Evolutionary conservation across 352 stramenopile genomes (phyloP), one percentile per base, ranked within the genome.

Genomic region (Globisporangium orthogonon): DNA sequence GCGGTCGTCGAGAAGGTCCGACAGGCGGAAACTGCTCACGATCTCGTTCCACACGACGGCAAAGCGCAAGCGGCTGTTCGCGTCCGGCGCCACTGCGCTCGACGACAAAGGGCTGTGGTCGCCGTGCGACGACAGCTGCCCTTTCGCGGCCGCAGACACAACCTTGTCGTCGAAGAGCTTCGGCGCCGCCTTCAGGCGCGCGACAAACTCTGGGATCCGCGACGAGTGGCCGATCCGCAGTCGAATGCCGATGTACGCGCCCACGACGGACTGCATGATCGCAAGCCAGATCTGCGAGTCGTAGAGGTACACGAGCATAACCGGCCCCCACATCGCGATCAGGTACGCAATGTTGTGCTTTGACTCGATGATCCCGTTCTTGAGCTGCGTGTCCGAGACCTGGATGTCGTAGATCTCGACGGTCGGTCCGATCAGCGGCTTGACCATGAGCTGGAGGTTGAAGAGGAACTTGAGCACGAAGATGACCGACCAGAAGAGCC

Each of bases 361-460:
- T 23, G 77, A 86, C 52, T 89, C 71, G 39, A 91, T 71, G 18
- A 90, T 71, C 0, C 71, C 73, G 60, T 89, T 82, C 56, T 70
- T 66, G 2, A 76, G 61, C 54, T 78, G 65, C 1, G 51, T 45
- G 15, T 67, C 51, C 7, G 81, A 74, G 18, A 86, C 50, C 49
- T 83, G 69, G 46, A 94, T 85, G 50, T 72, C 87, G 46, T 89
- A 98, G 48, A 99, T 91, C 71, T 99, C 77, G 53, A 99, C 80
- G 5, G 91, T 97, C n/a, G 96, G 96, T 4, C 96, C 87, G 37
- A 98, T 97, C 43, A 98, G 92, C 45, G 89, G 91, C 65, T 98
- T 98, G 44, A 99, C 87, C 78, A 98, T 97, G 58, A 99, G 97
- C 54, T 97, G 76, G 62, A 99, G 94, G 37, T 96, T 98, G 66